A percentile compares a stretch with the other conserved stretches of the same genome.
phyloP scores from a whole-genome alignment of 1,284 basidiomycete genomes.

The Rhodotorula sp. region DNA sequence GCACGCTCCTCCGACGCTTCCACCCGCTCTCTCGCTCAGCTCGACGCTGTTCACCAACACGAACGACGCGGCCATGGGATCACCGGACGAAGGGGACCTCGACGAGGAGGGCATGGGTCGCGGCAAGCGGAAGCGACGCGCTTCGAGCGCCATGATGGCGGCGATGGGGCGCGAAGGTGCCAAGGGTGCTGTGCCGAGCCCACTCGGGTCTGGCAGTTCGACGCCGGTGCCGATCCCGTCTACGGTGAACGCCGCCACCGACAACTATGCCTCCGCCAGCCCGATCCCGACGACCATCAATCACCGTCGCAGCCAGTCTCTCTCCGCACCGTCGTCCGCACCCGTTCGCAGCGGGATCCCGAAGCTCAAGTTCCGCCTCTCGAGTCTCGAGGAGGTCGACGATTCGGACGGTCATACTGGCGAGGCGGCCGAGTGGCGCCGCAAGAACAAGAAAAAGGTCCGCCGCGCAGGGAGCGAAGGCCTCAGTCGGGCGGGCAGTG shows the following conservation, averaged over 20 bases:
- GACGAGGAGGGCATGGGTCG: conserved; percentile 40
- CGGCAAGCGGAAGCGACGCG: conserved; percentile 40
- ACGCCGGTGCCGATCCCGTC: conserved; percentile 6
- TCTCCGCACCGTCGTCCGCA: conserved; percentile 18
- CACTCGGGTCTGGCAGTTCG: conserved; percentile 8
- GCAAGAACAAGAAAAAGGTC: conserved; percentile 38
- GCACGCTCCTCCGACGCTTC: conserved; percentile 3
- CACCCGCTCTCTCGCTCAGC: conserved; percentile 19
- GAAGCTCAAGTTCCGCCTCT: conserved; percentile 32
- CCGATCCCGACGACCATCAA: neutral
- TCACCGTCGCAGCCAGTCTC: conserved; percentile 14
- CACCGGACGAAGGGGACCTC: conserved; percentile 25
- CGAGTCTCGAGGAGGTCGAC: conserved; percentile 36
- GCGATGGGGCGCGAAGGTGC: conserved; percentile 18
- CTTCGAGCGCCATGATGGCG: conserved; percentile 38
- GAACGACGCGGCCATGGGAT: neutral
- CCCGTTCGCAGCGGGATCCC: conserved; percentile 29
- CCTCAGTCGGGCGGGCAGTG: conserved; percentile 22
- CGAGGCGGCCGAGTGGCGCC: conserved; percentile 33
- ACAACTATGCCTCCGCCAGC: neutral
- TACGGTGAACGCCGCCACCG: neutral
- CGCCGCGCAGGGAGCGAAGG: conserved; percentile 36
- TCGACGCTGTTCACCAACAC: conserved; percentile 21
- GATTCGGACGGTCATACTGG: conserved; percentile 40
- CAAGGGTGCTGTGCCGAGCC: conserved; percentile 8